Conservation (phyloP, 108 stramenopile species). For the Stephanodiscus triporus region DNA sequence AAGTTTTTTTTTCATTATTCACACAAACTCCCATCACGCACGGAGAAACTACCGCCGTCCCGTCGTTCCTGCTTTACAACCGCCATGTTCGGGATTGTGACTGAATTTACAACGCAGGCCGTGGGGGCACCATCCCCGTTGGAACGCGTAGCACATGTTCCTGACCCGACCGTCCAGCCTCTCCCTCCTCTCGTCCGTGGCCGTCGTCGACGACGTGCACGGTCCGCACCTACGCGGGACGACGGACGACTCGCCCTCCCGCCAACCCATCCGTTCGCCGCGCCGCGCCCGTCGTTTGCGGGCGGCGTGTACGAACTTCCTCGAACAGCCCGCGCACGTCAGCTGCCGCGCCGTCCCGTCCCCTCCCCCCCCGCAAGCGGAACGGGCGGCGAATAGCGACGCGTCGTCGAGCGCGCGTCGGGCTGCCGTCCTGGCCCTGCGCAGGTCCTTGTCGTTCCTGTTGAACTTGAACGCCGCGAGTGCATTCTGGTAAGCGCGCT, state of each 20-base stretch:
- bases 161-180: conserved; percentile 10
- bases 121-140: conserved; percentile 10
- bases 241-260: conserved; percentile 9
- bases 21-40: too few relatives aligned
- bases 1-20: too few relatives aligned
- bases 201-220: background rate
- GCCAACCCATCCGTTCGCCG: conserved; percentile 1
- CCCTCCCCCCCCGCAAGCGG: background rate
- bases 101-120: conserved; percentile 17
- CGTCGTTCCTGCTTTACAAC: conserved; percentile 1
- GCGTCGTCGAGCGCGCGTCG: conserved; percentile 39
- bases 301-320: conserved; percentile 12
- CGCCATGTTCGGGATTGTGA: conserved; percentile 22
- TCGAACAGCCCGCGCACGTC: conserved; percentile 36
- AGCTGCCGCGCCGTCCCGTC: conserved; percentile 15
- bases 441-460: conserved; percentile 46
- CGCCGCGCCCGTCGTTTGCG: background rate
- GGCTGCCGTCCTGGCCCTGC: conserved; percentile 44
- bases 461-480: conserved; percentile 43
- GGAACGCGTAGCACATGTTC: conserved; percentile 28
- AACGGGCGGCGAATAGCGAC: conserved; percentile 3
- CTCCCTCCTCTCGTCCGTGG: conserved; percentile 5
- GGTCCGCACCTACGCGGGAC: conserved; percentile 17
- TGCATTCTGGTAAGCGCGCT: conserved; percentile 32
- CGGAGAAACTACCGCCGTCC: too few relatives aligned